Evolutionary conservation across 192 early-diverging fungal species (phyloP), one percentile per base, ranked within the genome.

Genomic region (Backusella tarrabulga): DNA sequence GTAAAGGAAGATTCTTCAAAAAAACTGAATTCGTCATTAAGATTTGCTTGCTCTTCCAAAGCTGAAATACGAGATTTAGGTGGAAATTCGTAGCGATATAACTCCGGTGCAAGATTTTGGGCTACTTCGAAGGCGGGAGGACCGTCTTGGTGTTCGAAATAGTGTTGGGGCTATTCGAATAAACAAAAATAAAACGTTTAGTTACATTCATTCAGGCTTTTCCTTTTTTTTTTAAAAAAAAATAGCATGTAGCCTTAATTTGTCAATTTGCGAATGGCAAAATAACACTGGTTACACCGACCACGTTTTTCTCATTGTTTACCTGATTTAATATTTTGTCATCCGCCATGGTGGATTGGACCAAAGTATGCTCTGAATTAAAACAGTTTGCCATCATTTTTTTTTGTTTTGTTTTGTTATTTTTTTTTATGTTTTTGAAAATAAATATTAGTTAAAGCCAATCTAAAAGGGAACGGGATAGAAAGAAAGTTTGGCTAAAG

Each of bases 21-120:
- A 40, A 68, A 79, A 21, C 21, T 52, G 46, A 68, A 78, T 67
- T 67, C 32, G 21, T 79, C 72, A 8, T 75, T 52, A 11, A 44
- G 7, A 14, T 36, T 35, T 17, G 73, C 63, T 34, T 78, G 46
- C 0, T 32, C 36, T 2, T 38, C 72, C 21, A 78, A 35, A 14
- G 60, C 73, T 44, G 69, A 21, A 29, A 68, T 32, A 19, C 68
- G 69, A 34, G 76, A 72, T 71, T 70, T 74, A 2, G 77, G 74
- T 32, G 80, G 80, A 35, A 82, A 82, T 68, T 82, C 77, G 74
- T 82, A 82, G 12, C 63, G 29, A 56, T 68, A 72, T 72, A 76
- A 50, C 67, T 78, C 77, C 23, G 76, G 71, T 7, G 72, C 74
- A 8, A 82, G 69, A 35, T 78, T 66, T 50, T 82, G 80, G 34